Evolutionary conservation across 768 basidiomycete species (phyloP), one percentile per base, ranked within the genome.

Genomic region (Kwoniella europaea): DNA sequence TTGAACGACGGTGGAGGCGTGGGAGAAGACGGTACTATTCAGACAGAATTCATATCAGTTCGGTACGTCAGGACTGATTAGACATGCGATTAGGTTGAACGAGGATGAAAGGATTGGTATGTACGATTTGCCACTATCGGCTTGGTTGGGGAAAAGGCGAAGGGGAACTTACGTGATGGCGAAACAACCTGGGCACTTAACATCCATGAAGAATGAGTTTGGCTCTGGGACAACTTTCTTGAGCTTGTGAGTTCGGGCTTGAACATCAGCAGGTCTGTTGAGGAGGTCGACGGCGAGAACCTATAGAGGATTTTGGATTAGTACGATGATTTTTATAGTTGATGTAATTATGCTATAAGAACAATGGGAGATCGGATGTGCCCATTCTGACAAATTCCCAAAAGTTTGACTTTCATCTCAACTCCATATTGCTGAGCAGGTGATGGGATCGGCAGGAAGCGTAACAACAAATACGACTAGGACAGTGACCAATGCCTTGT

Each of bases 181-280:
- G 84, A 84, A 84, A 73, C 84, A 84, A 62, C 84, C 94, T 79
- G 96, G 91, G 87, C 96, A 98, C 86, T 98, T 99, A 80, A 98
- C 95, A 82, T 99, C 97, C 97, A 99, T 98, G 87, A 98, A 98
- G 87, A 93, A 98, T 44, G 96, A 98, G 87, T 98, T 94, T 75
- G 97, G 97, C 64, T 91, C 91, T 86, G 98, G 97, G 79, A 99
- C 97, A 80, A 98, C 91, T 85, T 94, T 91, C 89, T 99, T 98
- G 85, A 98, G 92, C 89, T 98, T 98, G 91, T 98, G 96, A 85
- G 90, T 91, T 85, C 88, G 90, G 85, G 87, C 90, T 87, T 96
- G 92, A 79, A 89, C 85, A 84, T 93, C 92, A 76, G 89, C 85
- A 71, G 93, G 91, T 79, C 94, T 96, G 90, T 98, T 92, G 85